Percentiles rank a stretch among this genome's conserved stretches.
Conservation (phyloP, 2,329 filamentous ascomycete species). For the Calonectria montana region DNA sequence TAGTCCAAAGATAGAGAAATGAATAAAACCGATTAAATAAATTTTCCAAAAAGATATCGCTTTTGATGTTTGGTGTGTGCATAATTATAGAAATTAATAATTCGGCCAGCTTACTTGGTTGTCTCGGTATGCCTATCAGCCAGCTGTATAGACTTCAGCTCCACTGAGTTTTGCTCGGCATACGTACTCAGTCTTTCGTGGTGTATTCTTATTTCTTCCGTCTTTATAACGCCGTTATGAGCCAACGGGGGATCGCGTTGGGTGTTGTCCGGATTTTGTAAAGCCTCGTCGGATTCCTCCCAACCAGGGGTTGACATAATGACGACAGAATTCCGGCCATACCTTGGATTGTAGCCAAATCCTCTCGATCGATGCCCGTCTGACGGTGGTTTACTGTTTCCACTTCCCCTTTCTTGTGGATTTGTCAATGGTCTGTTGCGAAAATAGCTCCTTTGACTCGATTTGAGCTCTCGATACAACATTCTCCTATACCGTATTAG, state of each 20-base stretch:
- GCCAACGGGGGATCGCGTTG: constrained; percentile 18
- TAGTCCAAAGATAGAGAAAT: too few relatives aligned
- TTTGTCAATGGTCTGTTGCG: constrained; percentile 36
- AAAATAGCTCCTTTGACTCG: constrained; percentile 43
- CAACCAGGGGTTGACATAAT: constrained; percentile 47
- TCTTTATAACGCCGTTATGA: constrained; percentile 44
- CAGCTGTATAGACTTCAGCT: constrained; percentile 26
- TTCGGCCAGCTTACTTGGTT: neutral
- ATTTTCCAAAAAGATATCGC: neutral
- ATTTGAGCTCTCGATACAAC: constrained; percentile 48
- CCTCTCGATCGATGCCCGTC: constrained; percentile 30
- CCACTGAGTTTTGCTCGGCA: constrained; percentile 36
- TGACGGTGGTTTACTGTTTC: constrained; percentile 14
- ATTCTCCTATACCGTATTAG: constrained; percentile 43
- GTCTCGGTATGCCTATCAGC: neutral
- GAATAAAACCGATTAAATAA: too few relatives aligned
- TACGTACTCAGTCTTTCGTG: constrained; percentile 37
- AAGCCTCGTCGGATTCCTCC: constrained; percentile 48
- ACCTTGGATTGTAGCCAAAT: constrained; percentile 33
- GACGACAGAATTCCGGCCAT: constrained; percentile 45
- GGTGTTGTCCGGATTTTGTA: constrained; percentile 37
- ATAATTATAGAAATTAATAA: neutral
- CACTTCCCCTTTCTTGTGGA: constrained; percentile 9
- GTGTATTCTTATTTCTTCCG: constrained; percentile 44
- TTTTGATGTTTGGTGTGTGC: neutral